phyloP scores from a whole-genome alignment of 306 rosid species.

The Alnus rubra region DNA sequence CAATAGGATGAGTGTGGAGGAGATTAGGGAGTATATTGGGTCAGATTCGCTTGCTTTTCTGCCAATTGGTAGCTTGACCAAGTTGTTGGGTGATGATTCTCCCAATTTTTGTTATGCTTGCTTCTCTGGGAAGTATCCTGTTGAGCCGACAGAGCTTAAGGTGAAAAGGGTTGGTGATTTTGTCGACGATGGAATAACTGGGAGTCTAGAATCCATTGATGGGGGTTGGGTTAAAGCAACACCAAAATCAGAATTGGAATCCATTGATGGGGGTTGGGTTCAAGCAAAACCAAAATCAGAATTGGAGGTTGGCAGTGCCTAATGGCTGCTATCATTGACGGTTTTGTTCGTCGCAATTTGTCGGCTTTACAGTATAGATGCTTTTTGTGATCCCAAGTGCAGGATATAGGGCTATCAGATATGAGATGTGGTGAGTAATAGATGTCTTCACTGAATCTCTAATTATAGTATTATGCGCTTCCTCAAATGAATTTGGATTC shows the following conservation, averaged over 20 bases:
- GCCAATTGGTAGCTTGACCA: constrained; percentile 65
- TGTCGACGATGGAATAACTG: constrained; percentile 85
- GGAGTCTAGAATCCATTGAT: constrained; percentile 76
- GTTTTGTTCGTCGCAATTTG: background rate
- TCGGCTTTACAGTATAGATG: background rate
- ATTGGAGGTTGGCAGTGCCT: constrained; percentile 28
- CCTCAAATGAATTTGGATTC: constrained; percentile 18
- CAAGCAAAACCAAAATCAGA: constrained; percentile 52
- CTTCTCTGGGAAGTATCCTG: constrained; percentile 91
- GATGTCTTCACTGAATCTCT: constrained; percentile 16
- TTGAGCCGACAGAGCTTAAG: constrained; percentile 80
- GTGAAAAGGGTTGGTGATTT: constrained; percentile 93
- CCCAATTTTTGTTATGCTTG: constrained; percentile 84
- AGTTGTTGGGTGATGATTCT: constrained; percentile 47
- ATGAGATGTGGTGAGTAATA: constrained; percentile 12
- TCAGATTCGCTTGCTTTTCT: constrained; percentile 92
- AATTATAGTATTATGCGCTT: constrained; percentile 27
- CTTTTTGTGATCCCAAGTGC: constrained; percentile 2
- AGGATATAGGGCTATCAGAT: background rate
- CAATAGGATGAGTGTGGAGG: constrained; percentile 82
- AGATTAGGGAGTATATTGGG: constrained; percentile 80
- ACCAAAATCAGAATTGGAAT: constrained; percentile 44
- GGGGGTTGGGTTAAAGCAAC: constrained; percentile 87
- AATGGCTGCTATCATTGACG: background rate
- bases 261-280: constrained; percentile 86